Conservation (phyloP, 257 asterid genomes). For the Marsdenia floribunda region DNA sequence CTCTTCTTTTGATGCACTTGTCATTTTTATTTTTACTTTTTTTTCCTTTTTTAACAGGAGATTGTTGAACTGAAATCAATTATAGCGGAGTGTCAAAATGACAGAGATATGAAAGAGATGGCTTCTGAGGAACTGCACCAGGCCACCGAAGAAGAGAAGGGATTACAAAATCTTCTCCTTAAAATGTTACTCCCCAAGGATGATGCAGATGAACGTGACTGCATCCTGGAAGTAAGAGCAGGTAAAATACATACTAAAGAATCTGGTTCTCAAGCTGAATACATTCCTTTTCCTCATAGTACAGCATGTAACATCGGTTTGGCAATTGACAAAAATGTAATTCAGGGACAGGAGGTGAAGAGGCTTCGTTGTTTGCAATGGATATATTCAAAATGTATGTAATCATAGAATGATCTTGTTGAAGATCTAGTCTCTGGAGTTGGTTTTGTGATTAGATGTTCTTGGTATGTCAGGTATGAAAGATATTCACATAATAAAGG, state of each 20-base stretch:
- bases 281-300: background rate
- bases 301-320: slow-evolving; percentile 5
- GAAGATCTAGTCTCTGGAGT: slow-evolving; percentile 5
- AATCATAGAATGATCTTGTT: slow-evolving; percentile 5
- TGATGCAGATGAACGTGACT: slow-evolving; percentile 91
- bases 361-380: slow-evolving; percentile 96
- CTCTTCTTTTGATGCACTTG: background rate
- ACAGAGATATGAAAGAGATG: slow-evolving; percentile 80
- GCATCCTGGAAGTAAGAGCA: slow-evolving; percentile 97
- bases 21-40: background rate
- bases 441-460: slow-evolving; percentile 17
- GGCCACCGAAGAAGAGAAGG: slow-evolving; percentile 65
- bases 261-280: background rate
- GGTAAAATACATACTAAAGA: slow-evolving; percentile 39
- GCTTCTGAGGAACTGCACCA: slow-evolving; percentile 75
- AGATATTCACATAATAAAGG: slow-evolving; percentile 67
- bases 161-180: slow-evolving; percentile 57
- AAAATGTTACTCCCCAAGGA: slow-evolving; percentile 84
- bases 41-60: slow-evolving; percentile 41
- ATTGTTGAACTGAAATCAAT: slow-evolving; percentile 56
- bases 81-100: slow-evolving; percentile 65
- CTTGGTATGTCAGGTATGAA: slow-evolving; percentile 62
- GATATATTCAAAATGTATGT: slow-evolving; percentile 83
- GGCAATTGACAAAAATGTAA: slow-evolving; percentile 17
- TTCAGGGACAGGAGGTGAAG: slow-evolving; percentile 93